Evolutionary conservation across 2,329 filamentous ascomycete genomes (phyloP).

Genomic region (Talaromyces sp.): DNA sequence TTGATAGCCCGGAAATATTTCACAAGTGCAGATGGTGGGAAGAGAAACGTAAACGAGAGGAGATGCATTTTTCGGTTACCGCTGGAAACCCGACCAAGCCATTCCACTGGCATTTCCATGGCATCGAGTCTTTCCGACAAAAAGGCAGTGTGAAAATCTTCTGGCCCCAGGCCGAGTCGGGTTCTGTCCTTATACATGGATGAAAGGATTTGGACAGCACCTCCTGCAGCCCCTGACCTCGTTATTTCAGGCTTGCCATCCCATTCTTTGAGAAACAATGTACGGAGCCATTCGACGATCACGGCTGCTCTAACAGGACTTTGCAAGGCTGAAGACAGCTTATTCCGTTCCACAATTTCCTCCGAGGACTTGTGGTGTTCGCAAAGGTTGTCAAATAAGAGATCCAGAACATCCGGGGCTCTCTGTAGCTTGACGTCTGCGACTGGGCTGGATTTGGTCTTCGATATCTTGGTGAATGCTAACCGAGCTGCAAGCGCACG

Average conservation of each 20-base stretch:
- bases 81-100: slow-evolving; percentile 58
- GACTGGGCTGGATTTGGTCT: slow-evolving; percentile 26
- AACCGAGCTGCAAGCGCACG: slow-evolving; percentile 45
- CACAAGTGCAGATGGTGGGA: slow-evolving; percentile 66
- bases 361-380: slow-evolving; percentile 21
- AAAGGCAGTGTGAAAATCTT: slow-evolving; percentile 70
- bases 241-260: slow-evolving; percentile 67
- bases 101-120: slow-evolving; percentile 68
- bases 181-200: slow-evolving; percentile 68
- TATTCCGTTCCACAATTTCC: slow-evolving; percentile 3
- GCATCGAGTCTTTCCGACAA: slow-evolving; percentile 71
- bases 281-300: slow-evolving; percentile 47
- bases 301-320: slow-evolving; percentile 25
- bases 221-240: slow-evolving; percentile 66
- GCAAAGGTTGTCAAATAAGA: slow-evolving; percentile 30
- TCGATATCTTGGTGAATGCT: slow-evolving; percentile 46
- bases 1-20: slow-evolving; percentile 86
- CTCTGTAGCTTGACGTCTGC: slow-evolving; percentile 24
- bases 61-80: slow-evolving; percentile 66
- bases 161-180: slow-evolving; percentile 60
- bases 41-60: slow-evolving; percentile 75
- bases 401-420: slow-evolving; percentile 28
- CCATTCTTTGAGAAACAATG: slow-evolving; percentile 75
- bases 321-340: slow-evolving; percentile 7
- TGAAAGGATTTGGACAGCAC: slow-evolving; percentile 68